Evolutionary conservation across 495 filamentous ascomycete species (phyloP), one percentile per base, ranked within the genome.

Genomic region (Annulohypoxylon bovei): DNA sequence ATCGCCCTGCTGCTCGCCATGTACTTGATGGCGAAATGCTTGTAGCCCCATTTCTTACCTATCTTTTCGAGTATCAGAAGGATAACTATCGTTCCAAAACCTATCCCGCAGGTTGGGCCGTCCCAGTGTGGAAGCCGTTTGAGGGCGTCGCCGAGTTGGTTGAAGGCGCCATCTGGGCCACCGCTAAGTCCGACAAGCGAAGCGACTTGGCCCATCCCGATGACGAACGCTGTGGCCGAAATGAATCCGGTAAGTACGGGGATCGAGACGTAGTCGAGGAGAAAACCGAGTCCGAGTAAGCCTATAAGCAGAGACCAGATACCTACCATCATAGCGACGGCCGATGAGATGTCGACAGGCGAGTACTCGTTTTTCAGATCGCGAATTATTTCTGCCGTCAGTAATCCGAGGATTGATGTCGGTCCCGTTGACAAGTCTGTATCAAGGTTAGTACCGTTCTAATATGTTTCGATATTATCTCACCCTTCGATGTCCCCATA

Each of bases 401-500:
- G 68, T 3, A 87, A 76, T 14, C 83, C 81, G 59, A 86, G 80
- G 14, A 87, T 79, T 0, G 84, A 85, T 3, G 85, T 86, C 50
- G 84, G 85, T 32, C 85, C 85, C 1, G 79, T 82, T 6, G 82
- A 83, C 18, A 86, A 52, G 62, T 86, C 85, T 85, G 50, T 9
- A 16, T 8, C 25, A 0, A 46, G 25, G 39, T 49, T 37, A 46
- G 67, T 63, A 64, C 50, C 4, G 12, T 3, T 55, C 18, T 6
- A 35, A 11, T 53, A 32, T 11, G 16, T 47, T 14, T 1, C 35
- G 8, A 33, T 12, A 6, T 1, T 35, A 28, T 52, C 77, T 62
- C 65, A 83, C 85, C 85, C 63, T 88, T 87, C 11, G 85, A 84
- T 2, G 85, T 85, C 2, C 85, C 85, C 82, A 88, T 87, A 42